Base-by-base conservation (phyloP, 495 filamentous ascomycete species). In the Penicillium nucicola region DNA sequence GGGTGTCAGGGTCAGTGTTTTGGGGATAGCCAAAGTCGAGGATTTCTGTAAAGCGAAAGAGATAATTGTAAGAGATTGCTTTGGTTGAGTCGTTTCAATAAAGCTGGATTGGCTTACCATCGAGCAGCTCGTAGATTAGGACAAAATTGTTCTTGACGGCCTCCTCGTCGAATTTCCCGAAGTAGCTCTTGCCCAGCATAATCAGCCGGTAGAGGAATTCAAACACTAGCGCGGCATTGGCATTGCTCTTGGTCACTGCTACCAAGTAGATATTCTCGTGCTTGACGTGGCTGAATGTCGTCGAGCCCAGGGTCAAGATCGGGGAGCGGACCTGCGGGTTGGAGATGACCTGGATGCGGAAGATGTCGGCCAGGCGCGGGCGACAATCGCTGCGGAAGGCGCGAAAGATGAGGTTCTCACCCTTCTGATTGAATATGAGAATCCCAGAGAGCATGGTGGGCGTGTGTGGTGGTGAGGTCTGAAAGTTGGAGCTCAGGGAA, bases 141-240 rank as follows among this genome's bases (percentile, higher is more conserved):
- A 99, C 95, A 71, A 99, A 99, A 70, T 99, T 99, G 67, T 96
- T 97, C 83, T 99, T 99, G 53, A 99, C 92, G 36, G 93, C 95
- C 69, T 99, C 93, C 79, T 99, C 93, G 67, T 99, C 93, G 59
- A 99, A 95, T 66, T 97, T 97, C 57, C 90, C 93, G 79, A 99
- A 99, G 69, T 99, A 99, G 47, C 89, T 86, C 72, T 86, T 92
- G 49, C 93, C 93, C 62, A 99, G 77, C 64, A 85, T 79, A 49
- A 97, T 85, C 60, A 99, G 75, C 58, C 92, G 82, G 72, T 97
- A 97, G 49, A 99, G 75, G 68, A 99, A 97, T 77, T 99, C 93
- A 64, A 99, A 99, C 19, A 99, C 89, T 45, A 99, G 82, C 39
- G 93, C 93, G 35, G 92, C 93, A 83, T 99, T 99, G 74, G 93